These are phyloP conservation scores for Solanum etuberosum DNA, from an alignment of 257 asterid genomes.

Conservation along the genomic window DNA sequence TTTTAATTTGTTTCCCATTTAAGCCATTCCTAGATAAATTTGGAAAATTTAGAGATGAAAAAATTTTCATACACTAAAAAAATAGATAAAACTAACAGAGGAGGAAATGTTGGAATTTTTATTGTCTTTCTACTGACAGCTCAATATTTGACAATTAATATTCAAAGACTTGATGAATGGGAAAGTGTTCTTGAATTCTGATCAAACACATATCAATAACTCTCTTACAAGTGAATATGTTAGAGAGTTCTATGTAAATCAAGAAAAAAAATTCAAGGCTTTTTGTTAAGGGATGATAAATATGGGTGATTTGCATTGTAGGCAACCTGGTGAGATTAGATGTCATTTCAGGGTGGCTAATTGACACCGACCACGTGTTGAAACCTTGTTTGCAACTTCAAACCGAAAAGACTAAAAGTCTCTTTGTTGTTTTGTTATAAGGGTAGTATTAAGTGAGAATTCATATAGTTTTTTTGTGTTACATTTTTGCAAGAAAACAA, in stretches of 20 bases:
- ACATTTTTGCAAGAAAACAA: no score
- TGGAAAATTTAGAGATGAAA: background rate
- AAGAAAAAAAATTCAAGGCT: slow-evolving; percentile 33
- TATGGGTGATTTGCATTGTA: slow-evolving; percentile 57
- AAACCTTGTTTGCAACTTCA: background rate
- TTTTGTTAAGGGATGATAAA: slow-evolving; percentile 47
- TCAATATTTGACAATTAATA: no score
- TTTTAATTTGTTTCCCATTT: background rate
- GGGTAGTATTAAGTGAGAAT: background rate
- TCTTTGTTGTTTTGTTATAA: background rate
- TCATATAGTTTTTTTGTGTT: no score
- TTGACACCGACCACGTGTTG: background rate
- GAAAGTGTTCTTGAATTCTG: slow-evolving; percentile 36
- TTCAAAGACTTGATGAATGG: no score
- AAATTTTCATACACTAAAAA: background rate
- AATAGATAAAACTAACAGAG: background rate
- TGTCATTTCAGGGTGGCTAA: slow-evolving; percentile 50
- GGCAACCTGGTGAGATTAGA: background rate
- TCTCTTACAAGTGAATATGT: slow-evolving; percentile 41
- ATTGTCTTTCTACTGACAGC: no score
- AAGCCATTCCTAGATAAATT: background rate
- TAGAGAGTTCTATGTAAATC: slow-evolving; percentile 22
- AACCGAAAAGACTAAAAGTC: background rate
- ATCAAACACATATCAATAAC: slow-evolving; percentile 39
- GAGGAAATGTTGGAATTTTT: background rate